phyloP scores from a whole-genome alignment of 179 eudicot species.

The Spergularia azorica region DNA sequence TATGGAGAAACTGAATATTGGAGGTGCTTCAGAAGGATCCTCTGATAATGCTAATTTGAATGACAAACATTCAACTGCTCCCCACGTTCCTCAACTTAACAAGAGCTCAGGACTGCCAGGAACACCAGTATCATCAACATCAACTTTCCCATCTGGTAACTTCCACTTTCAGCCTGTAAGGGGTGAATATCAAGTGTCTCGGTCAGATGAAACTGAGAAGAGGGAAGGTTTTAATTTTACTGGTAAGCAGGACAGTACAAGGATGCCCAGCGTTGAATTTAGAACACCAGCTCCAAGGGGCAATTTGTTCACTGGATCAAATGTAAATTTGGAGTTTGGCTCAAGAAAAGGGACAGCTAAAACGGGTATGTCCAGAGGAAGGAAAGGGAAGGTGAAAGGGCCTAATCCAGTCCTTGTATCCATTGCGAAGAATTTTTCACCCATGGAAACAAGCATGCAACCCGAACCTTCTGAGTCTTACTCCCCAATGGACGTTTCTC shows the following conservation, averaged over 20 bases:
- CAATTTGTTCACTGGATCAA: slow-evolving; percentile 21
- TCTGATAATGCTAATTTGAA: slow-evolving; percentile 9
- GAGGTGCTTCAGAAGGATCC: slow-evolving; percentile 25
- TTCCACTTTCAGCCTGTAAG: slow-evolving; percentile 27
- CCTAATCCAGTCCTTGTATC: slow-evolving; percentile 23
- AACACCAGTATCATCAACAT: slow-evolving; percentile 6
- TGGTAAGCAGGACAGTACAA: slow-evolving; percentile 27
- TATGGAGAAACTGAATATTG: slow-evolving; percentile 42
- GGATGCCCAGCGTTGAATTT: slow-evolving; percentile 33
- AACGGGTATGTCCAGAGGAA: slow-evolving; percentile 26
- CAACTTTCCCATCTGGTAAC: slow-evolving; percentile 26
- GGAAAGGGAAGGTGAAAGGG: slow-evolving; percentile 40
- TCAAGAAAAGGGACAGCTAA: slow-evolving; percentile 36
- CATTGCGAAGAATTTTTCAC: slow-evolving; percentile 24
- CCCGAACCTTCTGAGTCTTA: slow-evolving; percentile 39
- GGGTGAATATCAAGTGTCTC: slow-evolving; percentile 27
- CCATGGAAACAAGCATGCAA: slow-evolving; percentile 31
- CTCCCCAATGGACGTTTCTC: slow-evolving; percentile 50
- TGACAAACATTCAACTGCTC: slow-evolving; percentile 13
- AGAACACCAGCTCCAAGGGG: slow-evolving; percentile 33
- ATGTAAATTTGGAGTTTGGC: slow-evolving; percentile 30
- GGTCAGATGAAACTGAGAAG: slow-evolving; percentile 30
- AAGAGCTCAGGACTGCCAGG: slow-evolving; percentile 19
- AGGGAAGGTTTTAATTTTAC: slow-evolving; percentile 32
- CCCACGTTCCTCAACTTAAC: slow-evolving; percentile 11